These are phyloP conservation scores for Macroventuria anomochaeta DNA, from an alignment of 2,329 filamentous ascomycete species.

Conservation along the genomic window DNA sequence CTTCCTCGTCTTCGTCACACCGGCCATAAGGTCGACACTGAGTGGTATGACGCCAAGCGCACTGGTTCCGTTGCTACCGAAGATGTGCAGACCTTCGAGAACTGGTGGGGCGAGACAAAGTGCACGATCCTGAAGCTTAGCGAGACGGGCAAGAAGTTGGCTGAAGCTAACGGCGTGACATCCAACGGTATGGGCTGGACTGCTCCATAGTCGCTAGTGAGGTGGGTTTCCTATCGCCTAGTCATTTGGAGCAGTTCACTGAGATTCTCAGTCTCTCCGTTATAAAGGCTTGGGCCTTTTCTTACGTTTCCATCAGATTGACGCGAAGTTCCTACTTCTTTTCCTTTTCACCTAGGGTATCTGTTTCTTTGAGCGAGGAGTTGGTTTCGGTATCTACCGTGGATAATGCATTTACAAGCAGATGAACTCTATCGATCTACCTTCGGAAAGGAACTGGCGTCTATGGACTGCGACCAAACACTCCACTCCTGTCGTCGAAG, in stretches of 20 bases:
- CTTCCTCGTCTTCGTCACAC: constrained; percentile 54
- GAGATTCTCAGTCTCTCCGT: constrained; percentile 6
- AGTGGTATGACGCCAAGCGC: constrained; percentile 44
- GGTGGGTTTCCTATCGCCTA: constrained; percentile 22
- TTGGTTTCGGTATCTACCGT: constrained; percentile 26
- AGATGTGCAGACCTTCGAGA: constrained; percentile 45
- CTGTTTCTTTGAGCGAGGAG: constrained; percentile 32
- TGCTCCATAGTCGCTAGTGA: constrained; percentile 44
- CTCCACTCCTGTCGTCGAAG: constrained; percentile 2
- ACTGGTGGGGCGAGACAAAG: constrained; percentile 51
- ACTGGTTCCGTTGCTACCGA: constrained; percentile 20
- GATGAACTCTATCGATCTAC: constrained; percentile 21
- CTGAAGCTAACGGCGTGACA: constrained; percentile 30
- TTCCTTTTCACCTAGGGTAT: constrained; percentile 15
- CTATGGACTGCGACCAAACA: constrained; percentile 9
- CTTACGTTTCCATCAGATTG: constrained; percentile 11
- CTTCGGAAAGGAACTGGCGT: constrained; percentile 16
- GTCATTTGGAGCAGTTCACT: constrained; percentile 15
- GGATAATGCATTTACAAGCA: constrained; percentile 23
- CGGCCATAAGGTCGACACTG: constrained; percentile 43
- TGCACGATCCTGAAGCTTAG: constrained; percentile 42
- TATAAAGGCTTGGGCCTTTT: constrained; percentile 12
- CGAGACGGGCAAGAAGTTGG: constrained; percentile 38
- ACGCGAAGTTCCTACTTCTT: constrained; percentile 1
- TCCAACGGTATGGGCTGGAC: constrained; percentile 46